Base-by-base conservation (phyloP, 2,329 filamentous ascomycete genomes). In the Diaporthe amygdali region DNA sequence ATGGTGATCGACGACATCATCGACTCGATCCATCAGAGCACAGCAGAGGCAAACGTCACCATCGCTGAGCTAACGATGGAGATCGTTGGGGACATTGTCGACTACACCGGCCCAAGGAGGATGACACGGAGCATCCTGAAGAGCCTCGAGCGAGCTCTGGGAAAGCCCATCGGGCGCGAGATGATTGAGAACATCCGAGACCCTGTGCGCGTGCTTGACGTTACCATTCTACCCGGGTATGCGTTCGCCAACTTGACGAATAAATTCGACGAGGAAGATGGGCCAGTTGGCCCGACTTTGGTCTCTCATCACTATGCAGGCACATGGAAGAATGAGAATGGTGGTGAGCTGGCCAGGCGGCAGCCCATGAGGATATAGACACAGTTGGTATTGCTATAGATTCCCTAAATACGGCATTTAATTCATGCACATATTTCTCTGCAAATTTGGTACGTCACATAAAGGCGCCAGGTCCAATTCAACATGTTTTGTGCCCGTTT, bases 11-110 rank as follows among this genome's bases (percentile, higher is more conserved):
- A 74, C 30, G 74, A 75, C 56, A 74, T 74, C 27, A 39, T 74
- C 2, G 63, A 68, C 30, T 49, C 66, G 7, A 59, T 72, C 2
- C 27, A 25, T 7, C 41, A 14, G 20, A 59, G 30, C 41, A 37
- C 37, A 9, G 66, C 30, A 5, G 32, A 49, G 41, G 68, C 71
- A 25, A 51, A 70, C n/a, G 63, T 73, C 27, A 41, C 68, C 12
- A 61, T 74, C 22, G 51, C 56, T 3, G 63, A 64, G 12, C 39
- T 75, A 39, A 72, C 34, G 17, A 59, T 70, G 49, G 34, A 55
- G 34, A 73, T 73, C 41, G 56, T 75, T 8, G 71, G 66, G 10
- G 73, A 76, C 25, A 72, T 76, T 25, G 69, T 75, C 8, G 68
- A 72, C 34, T 64, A 68, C 12, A 75, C 75, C 12, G 74, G 75